Base-by-base conservation (phyloP, 2,329 filamentous ascomycete species). In the Penicillium palitans region DNA sequence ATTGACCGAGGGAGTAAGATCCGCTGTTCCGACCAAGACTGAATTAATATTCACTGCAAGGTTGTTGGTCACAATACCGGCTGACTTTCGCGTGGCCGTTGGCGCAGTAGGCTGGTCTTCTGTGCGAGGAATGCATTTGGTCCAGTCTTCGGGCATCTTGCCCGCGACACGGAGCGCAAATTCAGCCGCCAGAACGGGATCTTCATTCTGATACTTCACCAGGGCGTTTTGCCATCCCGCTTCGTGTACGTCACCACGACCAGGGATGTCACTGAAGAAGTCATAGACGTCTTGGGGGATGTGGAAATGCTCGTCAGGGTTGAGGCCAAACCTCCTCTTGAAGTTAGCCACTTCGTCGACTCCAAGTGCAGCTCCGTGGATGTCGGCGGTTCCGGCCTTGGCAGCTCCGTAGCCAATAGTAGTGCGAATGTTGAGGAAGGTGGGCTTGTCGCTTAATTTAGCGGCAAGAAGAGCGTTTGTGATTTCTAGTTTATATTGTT, bases 291-390 rank as follows among this genome's bases (percentile, higher is more conserved):
- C 70, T 0, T 84, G 70, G 2, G 72, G 68, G 33, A 84, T 69
- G 25, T 76, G 70, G 58, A 82, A 83, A 53, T 75, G 71, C 60
- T 79, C 69, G 0, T 81, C 78, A 0, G 81, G 77, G 59, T 85
- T 74, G 63, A 84, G 79, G 4, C 79, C 80, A 44, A 78, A 77
- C 4, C 69, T 68, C 44, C 70, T 76, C 76, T 87, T 87, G 70
- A 85, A 79, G n/a, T 79, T 74, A 0, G 76, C 79, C 2, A 87
- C 81, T 52, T 83, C 82, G 1, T 81, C 78, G 2, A 75, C 70
- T 8, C 83, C 84, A 44, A 84, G 83, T 0, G 84, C 82, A 9
- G 80, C 84, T 19, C 84, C 84, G 61, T 87, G 85, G 0, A 84
- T 81, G 21, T 79, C 79, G 3, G 84, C 83, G 13, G 64, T 68